These are phyloP conservation scores for Pichia phayaonensis DNA, from an alignment of 805 yeast genomes.

Conservation along the genomic window DNA sequence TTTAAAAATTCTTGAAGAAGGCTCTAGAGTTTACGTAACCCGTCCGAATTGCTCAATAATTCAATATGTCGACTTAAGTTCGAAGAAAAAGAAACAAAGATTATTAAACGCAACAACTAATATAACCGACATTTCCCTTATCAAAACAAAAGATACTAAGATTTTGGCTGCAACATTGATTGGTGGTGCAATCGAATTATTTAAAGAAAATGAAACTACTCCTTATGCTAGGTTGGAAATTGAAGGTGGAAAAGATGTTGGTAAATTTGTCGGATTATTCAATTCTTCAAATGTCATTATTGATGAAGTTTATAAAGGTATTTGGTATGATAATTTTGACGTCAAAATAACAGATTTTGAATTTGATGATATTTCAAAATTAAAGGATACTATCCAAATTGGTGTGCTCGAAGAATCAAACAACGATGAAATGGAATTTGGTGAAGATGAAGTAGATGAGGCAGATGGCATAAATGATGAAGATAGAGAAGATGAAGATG, in stretches of 20 bases:
- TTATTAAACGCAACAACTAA: slow-evolving; percentile 23
- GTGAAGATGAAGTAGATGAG: slow-evolving; percentile 13
- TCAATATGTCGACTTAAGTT: slow-evolving; percentile 19
- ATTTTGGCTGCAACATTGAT: slow-evolving; percentile 11
- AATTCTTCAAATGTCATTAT: slow-evolving; percentile 1
- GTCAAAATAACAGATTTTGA: slow-evolving; percentile 25
- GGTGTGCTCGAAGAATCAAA: slow-evolving; percentile 20
- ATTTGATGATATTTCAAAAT: slow-evolving; percentile 25
- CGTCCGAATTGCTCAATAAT: background rate
- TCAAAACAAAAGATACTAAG: background rate
- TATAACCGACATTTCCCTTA: slow-evolving; percentile 3
- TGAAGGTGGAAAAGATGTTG: slow-evolving; percentile 13
- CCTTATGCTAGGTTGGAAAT: slow-evolving; percentile 6
- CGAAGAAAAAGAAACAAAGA: slow-evolving; percentile 21
- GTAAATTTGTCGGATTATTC: slow-evolving; percentile 8
- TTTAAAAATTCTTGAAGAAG: slow-evolving; percentile 3
- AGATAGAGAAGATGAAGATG: slow-evolving; percentile 14
- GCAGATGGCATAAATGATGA: slow-evolving; percentile 15
- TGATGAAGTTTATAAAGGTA: slow-evolving; percentile 15
- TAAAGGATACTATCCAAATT: slow-evolving; percentile 16
- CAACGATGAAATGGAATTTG: slow-evolving; percentile 1
- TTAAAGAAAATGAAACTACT: slow-evolving; percentile 6
- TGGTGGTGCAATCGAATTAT: slow-evolving; percentile 21
- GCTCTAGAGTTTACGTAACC: background rate
- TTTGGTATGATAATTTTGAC: slow-evolving; percentile 24